Base-by-base conservation (phyloP, 345 rosid species). In the Kernera saxatilis region DNA sequence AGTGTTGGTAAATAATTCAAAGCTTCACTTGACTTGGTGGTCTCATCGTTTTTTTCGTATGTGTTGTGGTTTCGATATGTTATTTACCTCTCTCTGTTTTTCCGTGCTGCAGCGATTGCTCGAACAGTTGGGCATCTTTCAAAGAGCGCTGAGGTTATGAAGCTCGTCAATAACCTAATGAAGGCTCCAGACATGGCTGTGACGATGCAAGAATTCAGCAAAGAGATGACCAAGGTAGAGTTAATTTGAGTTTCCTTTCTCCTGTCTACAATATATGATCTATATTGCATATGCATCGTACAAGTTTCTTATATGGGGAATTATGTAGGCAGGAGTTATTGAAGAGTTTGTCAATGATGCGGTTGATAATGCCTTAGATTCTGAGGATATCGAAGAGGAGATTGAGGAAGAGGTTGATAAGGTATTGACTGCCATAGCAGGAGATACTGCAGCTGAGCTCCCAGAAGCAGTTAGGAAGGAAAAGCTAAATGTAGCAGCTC, bases 61-160 rank as follows among this genome's bases (percentile, higher is more conserved):
- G n/a, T n/a, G n/a, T n/a, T n/a, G n/a, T n/a, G n/a, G n/a, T n/a
- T n/a, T n/a, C n/a, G n/a, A n/a, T n/a, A n/a, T n/a, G n/a, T n/a
- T n/a, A n/a, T n/a, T n/a, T n/a, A n/a, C n/a, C n/a, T n/a, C n/a
- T n/a, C n/a, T n/a, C n/a, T n/a, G n/a, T n/a, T n/a, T n/a, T n/a
- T n/a, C n/a, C n/a, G 26, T 17, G 7, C 51, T 80, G 77, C 82
- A 91, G 97, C 97, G 4, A 87, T 88, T 82, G 91, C 95, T 22
- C 91, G 88, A 46, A 91, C 96, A 8, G 93, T 88, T 78, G 97
- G 91, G 50, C 97, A 91, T 75, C 69, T 91, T 43, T 81, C 89
- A 26, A 88, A 88, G 83, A 88, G 95, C 81, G 85, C 92, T 69
- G 95, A 91, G 81, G 95, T 91, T 67, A 91, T 91, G 95, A 88